phyloP scores from a whole-genome alignment of 805 yeast genomes.

The Kodamaea jinghongensis region DNA sequence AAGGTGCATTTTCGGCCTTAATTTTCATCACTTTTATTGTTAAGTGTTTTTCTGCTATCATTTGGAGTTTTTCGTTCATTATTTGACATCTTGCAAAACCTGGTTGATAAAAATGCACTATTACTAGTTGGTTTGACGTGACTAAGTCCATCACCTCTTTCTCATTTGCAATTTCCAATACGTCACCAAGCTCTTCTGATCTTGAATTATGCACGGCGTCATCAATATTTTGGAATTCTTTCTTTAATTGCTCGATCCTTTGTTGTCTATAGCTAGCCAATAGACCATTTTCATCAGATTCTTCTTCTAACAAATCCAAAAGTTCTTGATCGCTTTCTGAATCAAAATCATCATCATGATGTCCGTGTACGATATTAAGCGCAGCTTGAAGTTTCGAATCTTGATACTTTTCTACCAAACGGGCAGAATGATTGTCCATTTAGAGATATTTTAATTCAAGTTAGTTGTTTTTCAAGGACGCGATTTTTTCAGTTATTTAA shows the following conservation, averaged over 20 bases:
- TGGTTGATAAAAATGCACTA: constrained; percentile 65
- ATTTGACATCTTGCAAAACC: constrained; percentile 57
- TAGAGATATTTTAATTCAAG: too few species aligned
- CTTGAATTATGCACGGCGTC: constrained; percentile 25
- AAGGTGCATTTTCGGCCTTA: constrained; percentile 67
- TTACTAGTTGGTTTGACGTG: constrained; percentile 36
- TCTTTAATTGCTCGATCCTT: constrained; percentile 55
- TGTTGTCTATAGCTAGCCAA: constrained; percentile 54
- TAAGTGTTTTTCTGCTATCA: constrained; percentile 57
- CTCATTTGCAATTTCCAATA: constrained; percentile 48
- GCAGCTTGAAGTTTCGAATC: constrained; percentile 31
- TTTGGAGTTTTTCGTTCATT: constrained; percentile 47
- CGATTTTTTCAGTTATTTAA: background rate
- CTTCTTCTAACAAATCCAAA: constrained; percentile 44
- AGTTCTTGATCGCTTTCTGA: constrained; percentile 13
- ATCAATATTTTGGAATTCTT: constrained; percentile 38
- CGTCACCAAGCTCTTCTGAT: constrained; percentile 40
- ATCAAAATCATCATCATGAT: constrained; percentile 10
- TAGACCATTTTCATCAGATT: constrained; percentile 31
- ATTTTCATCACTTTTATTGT: constrained; percentile 52
- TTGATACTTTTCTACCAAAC: constrained; percentile 45
- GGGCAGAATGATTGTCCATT: constrained; percentile 34
- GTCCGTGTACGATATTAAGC: constrained; percentile 20
- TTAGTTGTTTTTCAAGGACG: background rate
- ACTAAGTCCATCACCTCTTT: constrained; percentile 54